Base-by-base conservation (phyloP, 2,329 filamentous ascomycete species). In the Claviceps sp. region DNA sequence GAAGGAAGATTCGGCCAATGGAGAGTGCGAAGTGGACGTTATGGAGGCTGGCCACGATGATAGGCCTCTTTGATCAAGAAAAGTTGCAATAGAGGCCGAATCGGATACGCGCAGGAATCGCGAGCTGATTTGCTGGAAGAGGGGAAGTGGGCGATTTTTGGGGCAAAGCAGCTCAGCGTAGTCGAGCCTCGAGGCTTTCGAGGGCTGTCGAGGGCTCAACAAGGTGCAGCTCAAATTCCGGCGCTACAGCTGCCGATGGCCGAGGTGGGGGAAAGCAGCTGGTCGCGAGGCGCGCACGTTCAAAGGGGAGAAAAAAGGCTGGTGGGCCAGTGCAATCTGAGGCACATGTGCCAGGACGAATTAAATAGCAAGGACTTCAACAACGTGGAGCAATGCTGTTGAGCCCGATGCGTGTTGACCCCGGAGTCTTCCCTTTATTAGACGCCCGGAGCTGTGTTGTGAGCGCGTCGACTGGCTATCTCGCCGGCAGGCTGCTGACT, bases 121-220 rank as follows among this genome's bases (percentile, higher is more conserved):
- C 66, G 66, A 67, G 69, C 69, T 78, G 75, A 77, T 77, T 77
- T 77, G 74, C 66, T 69, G 64, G 47, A 43, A 14, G 37, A 52
- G 53, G 54, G 54, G 52, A 51, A 51, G 54, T 55, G 54, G 56
- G 52, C 52, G 52, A 54, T 50, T 53, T 55, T 56, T 56, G 51
- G 54, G 54, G 50, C 47, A 51, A 40, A 51, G 53, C 53, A 45
- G 26, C 42, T 23, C 45, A 8, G 42, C 47, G 49, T 44, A 45
- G 14, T 23, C 5, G 23, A n/a, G n/a, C n/a, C 20, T 11, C 47
- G 40, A 39, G 50, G 39, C 23, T n/a, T 22, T 26, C 43, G 44
- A 45, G 44, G 44, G 44, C 44, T 17, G 52, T 42, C 17, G 51
- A 50, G 47, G 51, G 45, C 37, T 47, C 29, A 47, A 23, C 45